Conservation (phyloP, 495 filamentous ascomycete species). For the Aspergillus steynii region DNA sequence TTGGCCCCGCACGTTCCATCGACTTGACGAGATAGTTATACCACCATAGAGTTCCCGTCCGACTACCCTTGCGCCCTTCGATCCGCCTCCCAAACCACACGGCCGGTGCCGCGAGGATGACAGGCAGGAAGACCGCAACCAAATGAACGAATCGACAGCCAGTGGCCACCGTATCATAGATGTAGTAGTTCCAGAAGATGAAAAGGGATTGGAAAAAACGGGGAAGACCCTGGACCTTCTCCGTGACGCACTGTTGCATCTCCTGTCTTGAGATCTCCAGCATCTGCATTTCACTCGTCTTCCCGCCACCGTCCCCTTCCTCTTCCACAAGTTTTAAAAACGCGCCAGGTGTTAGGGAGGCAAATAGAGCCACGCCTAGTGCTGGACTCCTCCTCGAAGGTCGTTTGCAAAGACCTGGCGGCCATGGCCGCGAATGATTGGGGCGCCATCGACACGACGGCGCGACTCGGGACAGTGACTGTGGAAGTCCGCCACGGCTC, state of each 20-base stretch:
- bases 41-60: constrained; percentile 89
- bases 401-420: constrained; percentile 25
- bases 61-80: constrained; percentile 63
- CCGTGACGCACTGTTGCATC: constrained; percentile 63
- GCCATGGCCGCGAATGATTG: constrained; percentile 26
- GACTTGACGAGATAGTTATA: constrained; percentile 82
- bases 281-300: constrained; percentile 82
- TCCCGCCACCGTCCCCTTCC: constrained; percentile 60
- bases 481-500: constrained; percentile 34
- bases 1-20: constrained; percentile 94
- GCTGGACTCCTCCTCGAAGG: constrained; percentile 27
- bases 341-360: constrained; percentile 59
- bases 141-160: constrained; percentile 83
- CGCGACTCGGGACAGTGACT: constrained; percentile 19
- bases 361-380: constrained; percentile 45
- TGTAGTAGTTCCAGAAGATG: constrained; percentile 66
- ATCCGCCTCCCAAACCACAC: constrained; percentile 73
- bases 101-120: constrained; percentile 74
- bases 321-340: constrained; percentile 78
- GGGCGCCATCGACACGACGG: constrained; percentile 20
- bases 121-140: constrained; percentile 85
- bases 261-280: constrained; percentile 76
- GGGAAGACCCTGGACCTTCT: constrained; percentile 56
- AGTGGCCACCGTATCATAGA: constrained; percentile 86
- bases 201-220: constrained; percentile 55